phyloP scores from a whole-genome alignment of 2,329 filamentous ascomycete genomes.

The Fusarium sp. region DNA sequence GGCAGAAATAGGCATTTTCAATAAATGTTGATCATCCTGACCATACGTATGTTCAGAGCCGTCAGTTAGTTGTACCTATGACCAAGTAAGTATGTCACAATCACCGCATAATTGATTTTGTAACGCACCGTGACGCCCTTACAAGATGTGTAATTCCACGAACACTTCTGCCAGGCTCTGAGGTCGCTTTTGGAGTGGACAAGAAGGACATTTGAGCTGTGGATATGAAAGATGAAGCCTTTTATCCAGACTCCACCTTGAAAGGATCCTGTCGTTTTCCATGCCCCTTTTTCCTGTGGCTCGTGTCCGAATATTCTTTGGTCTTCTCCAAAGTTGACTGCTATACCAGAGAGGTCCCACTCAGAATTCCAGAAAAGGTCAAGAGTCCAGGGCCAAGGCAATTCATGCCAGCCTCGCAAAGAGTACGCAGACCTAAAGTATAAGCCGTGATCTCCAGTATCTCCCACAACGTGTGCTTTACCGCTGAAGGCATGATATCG shows the following conservation, averaged over 20 bases:
- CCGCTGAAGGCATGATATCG: no score
- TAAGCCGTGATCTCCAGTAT: neutral
- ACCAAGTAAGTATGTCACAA: neutral
- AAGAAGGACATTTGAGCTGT: no score
- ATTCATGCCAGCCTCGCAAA: neutral
- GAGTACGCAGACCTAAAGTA: rapidly evolving
- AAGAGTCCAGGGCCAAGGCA: rapidly evolving
- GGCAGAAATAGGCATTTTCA: neutral
- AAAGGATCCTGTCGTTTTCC: rapidly evolving
- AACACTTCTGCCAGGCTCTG: rapidly evolving
- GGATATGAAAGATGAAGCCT: neutral
- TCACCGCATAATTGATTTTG: no score
- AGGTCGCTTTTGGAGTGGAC: no score
- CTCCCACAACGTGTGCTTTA: no score
- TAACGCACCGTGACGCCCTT: neutral
- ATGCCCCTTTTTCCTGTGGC: neutral
- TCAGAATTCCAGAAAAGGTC: neutral
- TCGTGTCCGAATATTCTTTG: neutral
- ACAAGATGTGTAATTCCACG: neutral
- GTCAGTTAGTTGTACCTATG: neutral
- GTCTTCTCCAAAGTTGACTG: rapidly evolving
- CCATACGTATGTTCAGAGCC: neutral
- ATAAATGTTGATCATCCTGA: neutral
- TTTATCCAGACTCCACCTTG: neutral
- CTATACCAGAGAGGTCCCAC: rapidly evolving